Evolutionary conservation across 1,284 basidiomycete species (phyloP), one percentile per base, ranked within the genome.

Genomic region (Agroathelia rolfsii): DNA sequence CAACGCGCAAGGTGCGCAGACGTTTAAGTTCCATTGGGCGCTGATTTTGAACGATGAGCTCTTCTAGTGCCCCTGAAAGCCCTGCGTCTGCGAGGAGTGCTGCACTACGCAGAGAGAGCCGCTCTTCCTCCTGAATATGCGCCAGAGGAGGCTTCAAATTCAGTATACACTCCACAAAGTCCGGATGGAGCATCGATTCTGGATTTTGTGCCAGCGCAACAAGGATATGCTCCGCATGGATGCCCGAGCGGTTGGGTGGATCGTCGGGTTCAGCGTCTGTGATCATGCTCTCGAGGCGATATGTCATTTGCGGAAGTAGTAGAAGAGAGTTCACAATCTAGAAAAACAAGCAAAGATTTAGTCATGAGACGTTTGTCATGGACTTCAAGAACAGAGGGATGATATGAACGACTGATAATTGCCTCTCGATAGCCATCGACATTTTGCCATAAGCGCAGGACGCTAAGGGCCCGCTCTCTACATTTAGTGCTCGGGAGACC

Each of bases 381-480:
- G 25, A 37, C 6, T 31, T n/a, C 6, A 41, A 23, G 19, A 24
- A 30, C 14, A 33, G 32, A 26, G 29, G 25, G n/a, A n/a, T n/a
- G n/a, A n/a, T n/a, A n/a, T n/a, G n/a, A n/a, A n/a, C n/a, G n/a
- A n/a, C n/a, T n/a, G n/a, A n/a, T n/a, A 27, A 41, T 30, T 28
- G 76, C 77, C 60, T 79, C 71, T 18, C 70, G 60, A 51, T 80
- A 81, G 2, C 75, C 76, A 32, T 72, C 64, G 3, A 68, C 54
- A 22, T 56, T 61, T 52, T 85, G 82, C 83, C 83, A 86, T 18
- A 84, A 40, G 11, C 70, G 64, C 32, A 85, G 38, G 8, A 83
- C 62, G 6, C 66, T 69, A 6, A 85, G 51, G 1, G 68, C 62
- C 27, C 73, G 65, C 43, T 80, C 76, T 6, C 76, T 64, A 46